phyloP scores from a whole-genome alignment of 352 stramenopile species.

The Pythium sp. region DNA sequence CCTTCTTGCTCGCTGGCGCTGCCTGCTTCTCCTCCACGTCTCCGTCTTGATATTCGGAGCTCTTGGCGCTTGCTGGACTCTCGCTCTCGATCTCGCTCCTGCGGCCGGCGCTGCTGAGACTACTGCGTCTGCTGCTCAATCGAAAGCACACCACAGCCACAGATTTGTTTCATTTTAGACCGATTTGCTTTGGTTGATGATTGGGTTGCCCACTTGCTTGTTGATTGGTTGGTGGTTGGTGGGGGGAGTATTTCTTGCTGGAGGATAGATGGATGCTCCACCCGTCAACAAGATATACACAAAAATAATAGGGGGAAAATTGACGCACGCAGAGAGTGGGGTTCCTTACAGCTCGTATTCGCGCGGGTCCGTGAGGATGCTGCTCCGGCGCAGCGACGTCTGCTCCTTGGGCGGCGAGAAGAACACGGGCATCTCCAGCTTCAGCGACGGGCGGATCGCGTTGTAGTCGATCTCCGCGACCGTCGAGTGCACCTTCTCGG shows the following conservation, averaged over 20 bases:
- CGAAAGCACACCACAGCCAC: slow-evolving; percentile 7
- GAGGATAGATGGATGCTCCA: neutral
- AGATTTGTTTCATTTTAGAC: neutral
- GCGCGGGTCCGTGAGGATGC: slow-evolving; percentile 39
- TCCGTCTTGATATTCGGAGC: neutral
- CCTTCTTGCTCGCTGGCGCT: neutral
- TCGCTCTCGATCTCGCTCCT: slow-evolving; percentile 1
- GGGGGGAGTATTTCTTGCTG: neutral
- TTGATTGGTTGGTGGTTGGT: neutral
- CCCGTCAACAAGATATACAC: neutral
- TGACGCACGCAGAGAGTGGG: neutral
- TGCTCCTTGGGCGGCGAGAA: slow-evolving; percentile 43
- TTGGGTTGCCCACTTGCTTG: neutral
- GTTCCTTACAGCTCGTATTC: slow-evolving; percentile 58
- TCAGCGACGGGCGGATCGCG: slow-evolving; percentile 50
- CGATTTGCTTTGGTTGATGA: neutral
- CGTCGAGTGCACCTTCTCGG: slow-evolving; percentile 30
- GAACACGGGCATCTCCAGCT: slow-evolving; percentile 65
- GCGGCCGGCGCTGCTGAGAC: neutral
- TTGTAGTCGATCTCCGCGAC: slow-evolving; percentile 44
- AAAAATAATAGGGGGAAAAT: neutral
- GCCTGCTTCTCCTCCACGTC: neutral
- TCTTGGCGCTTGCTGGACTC: neutral
- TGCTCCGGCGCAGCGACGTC: slow-evolving; percentile 39
- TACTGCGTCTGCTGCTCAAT: slow-evolving; percentile 10